Conservation (phyloP, 164 flowering plant species). For the Houttuynia cordata region DNA sequence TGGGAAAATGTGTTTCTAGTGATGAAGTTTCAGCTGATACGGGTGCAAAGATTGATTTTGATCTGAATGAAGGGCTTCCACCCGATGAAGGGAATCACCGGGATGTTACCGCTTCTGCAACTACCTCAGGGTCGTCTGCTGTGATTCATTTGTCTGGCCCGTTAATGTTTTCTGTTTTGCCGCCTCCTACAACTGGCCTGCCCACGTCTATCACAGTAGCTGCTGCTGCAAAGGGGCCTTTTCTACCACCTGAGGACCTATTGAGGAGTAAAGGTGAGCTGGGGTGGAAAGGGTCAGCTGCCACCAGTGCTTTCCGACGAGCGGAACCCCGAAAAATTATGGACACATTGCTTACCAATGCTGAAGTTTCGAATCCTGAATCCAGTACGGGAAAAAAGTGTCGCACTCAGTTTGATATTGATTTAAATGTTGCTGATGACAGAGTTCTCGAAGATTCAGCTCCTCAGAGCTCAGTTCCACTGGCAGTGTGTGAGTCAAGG, state of each 20-base stretch:
- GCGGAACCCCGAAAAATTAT: constrained; percentile 76
- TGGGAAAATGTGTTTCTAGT: constrained; percentile 30
- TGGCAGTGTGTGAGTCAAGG: constrained; percentile 1
- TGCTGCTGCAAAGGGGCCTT: constrained; percentile 82
- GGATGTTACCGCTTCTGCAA: constrained; percentile 21
- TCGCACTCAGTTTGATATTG: constrained; percentile 56
- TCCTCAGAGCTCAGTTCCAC: constrained; percentile 2
- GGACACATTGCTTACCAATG: constrained; percentile 26
- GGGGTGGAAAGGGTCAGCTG: constrained; percentile 98
- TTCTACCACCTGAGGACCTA: constrained; percentile 64
- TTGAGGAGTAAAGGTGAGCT: constrained; percentile 41
- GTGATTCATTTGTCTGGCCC: constrained; percentile 20
- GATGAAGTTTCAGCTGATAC: constrained; percentile 22
- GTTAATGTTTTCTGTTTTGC: constrained; percentile 29
- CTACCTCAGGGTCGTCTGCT: constrained; percentile 7
- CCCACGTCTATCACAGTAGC: constrained; percentile 72
- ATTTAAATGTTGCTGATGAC: constrained; percentile 77
- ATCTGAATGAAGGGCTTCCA: constrained; percentile 77
- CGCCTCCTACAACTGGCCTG: constrained; percentile 23
- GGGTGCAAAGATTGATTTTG: constrained; percentile 57
- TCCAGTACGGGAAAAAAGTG: constrained; percentile 25
- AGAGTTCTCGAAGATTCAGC: constrained; percentile 42
- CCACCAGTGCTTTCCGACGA: constrained; percentile 94
- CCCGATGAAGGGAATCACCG: constrained; percentile 53
- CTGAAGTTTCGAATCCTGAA: constrained; percentile 18